phyloP scores from a whole-genome alignment of 2,329 filamentous ascomycete genomes.

The Colletotrichum orbiculare region DNA sequence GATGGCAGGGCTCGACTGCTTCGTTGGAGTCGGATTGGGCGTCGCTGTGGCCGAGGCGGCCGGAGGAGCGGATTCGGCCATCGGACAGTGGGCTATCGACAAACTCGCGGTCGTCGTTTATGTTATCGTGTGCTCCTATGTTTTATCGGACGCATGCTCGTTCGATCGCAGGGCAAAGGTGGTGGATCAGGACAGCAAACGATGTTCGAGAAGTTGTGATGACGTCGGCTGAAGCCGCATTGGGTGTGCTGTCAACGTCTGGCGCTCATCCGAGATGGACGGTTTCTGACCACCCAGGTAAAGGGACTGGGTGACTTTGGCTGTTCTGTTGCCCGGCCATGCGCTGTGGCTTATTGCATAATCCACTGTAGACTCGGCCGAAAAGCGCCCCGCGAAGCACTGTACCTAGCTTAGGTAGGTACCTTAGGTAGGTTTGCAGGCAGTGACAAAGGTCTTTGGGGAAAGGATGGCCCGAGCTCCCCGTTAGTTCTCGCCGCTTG shows the following conservation, averaged over 20 bases:
- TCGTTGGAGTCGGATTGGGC: not conserved
- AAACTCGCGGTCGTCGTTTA: constrained; percentile 12
- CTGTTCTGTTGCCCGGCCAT: constrained; percentile 5
- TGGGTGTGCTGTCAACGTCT: constrained; percentile 28
- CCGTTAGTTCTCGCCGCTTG: constrained; percentile 3
- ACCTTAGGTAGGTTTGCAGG: not conserved
- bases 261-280: constrained; percentile 22
- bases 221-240: constrained; percentile 34
- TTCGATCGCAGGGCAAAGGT: not conserved
- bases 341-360: constrained; percentile 10
- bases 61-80: constrained; percentile 33
- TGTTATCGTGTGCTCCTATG: constrained; percentile 18
- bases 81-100: constrained; percentile 4
- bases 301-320: not conserved
- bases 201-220: constrained; percentile 23
- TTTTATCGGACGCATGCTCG: constrained; percentile 27
- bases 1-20: constrained; percentile 55
- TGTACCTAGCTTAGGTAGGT: not conserved
- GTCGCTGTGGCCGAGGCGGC: constrained; percentile 23
- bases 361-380: constrained; percentile 33
- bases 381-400: constrained; percentile 18
- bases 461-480: constrained; percentile 19
- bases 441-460: not conserved
- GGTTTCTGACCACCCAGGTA: not conserved
- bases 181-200: too few species aligned